Percentiles rank a stretch among this genome's conserved stretches.
Conservation (phyloP, 2,329 filamentous ascomycete genomes). For the Aspergillus candidus region DNA sequence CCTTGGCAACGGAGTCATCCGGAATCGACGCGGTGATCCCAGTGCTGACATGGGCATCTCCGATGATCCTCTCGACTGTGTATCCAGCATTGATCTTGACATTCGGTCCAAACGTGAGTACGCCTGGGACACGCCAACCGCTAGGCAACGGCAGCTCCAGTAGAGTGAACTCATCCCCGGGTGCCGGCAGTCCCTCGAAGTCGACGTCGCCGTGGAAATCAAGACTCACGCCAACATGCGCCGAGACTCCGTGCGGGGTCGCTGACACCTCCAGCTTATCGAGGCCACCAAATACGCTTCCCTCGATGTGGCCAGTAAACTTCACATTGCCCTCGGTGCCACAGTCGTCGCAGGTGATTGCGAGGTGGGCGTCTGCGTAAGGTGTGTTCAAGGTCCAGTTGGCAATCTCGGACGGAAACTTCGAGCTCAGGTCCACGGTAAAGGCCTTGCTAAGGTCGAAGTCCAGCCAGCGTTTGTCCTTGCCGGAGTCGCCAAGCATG, state of each 20-base stretch:
- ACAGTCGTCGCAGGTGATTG: slow-evolving; percentile 5
- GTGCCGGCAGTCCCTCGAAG: not conserved
- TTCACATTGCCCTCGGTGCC: slow-evolving; percentile 1
- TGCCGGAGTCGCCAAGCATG: not conserved
- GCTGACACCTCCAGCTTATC: slow-evolving; percentile 7
- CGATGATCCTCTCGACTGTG: slow-evolving; percentile 4
- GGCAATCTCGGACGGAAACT: slow-evolving; percentile 4
- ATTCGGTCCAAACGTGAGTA: slow-evolving; percentile 4
- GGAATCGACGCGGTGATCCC: slow-evolving; percentile 7
- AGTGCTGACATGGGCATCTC: slow-evolving; percentile 1
- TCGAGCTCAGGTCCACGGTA: slow-evolving; percentile 1
- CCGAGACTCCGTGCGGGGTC: slow-evolving; percentile 1
- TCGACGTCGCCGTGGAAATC: slow-evolving; percentile 2
- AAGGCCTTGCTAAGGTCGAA: slow-evolving; percentile 2
- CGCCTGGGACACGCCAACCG: slow-evolving; percentile 2
- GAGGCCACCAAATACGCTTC: not conserved
- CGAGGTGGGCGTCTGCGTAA: slow-evolving; percentile 1
- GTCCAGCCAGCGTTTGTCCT: slow-evolving; percentile 2
- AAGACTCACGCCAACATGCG: slow-evolving; percentile 3
- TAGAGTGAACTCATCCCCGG: not conserved
- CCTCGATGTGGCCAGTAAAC: slow-evolving; percentile 7
- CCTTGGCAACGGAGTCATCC: slow-evolving; percentile 4
- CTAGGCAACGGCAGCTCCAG: slow-evolving; percentile 4
- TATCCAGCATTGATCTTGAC: slow-evolving; percentile 5
- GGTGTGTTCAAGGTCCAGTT: slow-evolving; percentile 1